Conservation (phyloP, 2,329 filamentous ascomycete species). For the Celoporthe dispersa region DNA sequence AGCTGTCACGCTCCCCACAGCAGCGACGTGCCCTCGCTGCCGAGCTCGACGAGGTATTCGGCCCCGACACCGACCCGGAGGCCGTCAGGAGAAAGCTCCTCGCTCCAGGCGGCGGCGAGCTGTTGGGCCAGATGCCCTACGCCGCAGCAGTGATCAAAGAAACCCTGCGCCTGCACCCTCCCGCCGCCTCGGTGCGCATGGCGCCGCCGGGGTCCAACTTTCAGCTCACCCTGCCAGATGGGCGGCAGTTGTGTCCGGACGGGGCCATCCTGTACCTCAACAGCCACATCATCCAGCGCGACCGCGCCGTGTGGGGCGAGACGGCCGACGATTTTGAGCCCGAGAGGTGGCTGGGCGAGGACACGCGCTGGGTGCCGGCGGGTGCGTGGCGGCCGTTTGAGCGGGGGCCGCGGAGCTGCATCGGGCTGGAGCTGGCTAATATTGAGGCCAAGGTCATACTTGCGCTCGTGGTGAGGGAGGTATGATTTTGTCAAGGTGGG, state of each 20-base stretch:
- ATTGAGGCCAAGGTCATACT: conserved; percentile 41
- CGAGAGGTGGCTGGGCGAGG: conserved; percentile 44
- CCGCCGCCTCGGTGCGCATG: conserved; percentile 39
- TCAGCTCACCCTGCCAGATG: conserved; percentile 37
- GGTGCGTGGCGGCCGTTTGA: conserved; percentile 59
- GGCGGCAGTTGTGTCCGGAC: conserved; percentile 39
- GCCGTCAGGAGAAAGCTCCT: conserved; percentile 36
- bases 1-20: conserved; percentile 40
- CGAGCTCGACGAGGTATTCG: conserved; percentile 44
- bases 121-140: conserved; percentile 39
- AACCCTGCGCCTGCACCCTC: conserved; percentile 28
- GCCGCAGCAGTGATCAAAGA: conserved; percentile 27
- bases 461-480: conserved; percentile 36
- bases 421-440: conserved; percentile 58
- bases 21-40: conserved; percentile 37
- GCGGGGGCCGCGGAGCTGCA: conserved; percentile 56
- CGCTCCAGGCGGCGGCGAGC: conserved; percentile 36
- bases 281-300: conserved; percentile 41
- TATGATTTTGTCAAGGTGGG: conserved; percentile 42
- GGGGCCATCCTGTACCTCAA: conserved; percentile 43
- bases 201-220: conserved; percentile 36
- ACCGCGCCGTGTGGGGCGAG: conserved; percentile 41
- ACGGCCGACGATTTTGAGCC: conserved; percentile 43
- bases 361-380: conserved; percentile 34
- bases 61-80: conserved; percentile 36